Conservation (phyloP, 352 stramenopile species). For the Globisporangium paddicum region DNA sequence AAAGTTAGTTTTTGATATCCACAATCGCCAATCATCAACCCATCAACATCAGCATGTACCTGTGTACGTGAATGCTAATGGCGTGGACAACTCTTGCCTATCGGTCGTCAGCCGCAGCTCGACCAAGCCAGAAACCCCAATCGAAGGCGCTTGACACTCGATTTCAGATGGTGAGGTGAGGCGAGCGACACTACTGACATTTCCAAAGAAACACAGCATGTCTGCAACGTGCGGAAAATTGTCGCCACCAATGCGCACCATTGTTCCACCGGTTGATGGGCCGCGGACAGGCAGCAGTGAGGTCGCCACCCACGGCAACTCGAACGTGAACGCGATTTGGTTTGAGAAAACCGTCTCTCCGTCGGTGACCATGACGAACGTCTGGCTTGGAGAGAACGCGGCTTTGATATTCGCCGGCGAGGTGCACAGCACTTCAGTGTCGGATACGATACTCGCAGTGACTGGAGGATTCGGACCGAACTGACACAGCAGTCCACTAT, state of each 20-base stretch:
- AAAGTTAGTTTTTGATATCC: background rate
- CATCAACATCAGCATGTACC: slow-evolving; percentile 21
- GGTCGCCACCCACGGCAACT: slow-evolving; percentile 27
- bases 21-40: background rate
- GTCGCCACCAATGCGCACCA: slow-evolving; percentile 27
- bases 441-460: slow-evolving; percentile 24
- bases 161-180: slow-evolving; percentile 25
- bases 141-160: slow-evolving; percentile 19
- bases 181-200: slow-evolving; percentile 7
- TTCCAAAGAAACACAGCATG: slow-evolving; percentile 36
- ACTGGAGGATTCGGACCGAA: slow-evolving; percentile 44
- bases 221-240: slow-evolving; percentile 23
- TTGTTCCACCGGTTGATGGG: slow-evolving; percentile 28
- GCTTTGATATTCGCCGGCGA: slow-evolving; percentile 23
- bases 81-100: slow-evolving; percentile 38
- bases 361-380: slow-evolving; percentile 58
- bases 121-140: slow-evolving; percentile 12
- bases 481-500: slow-evolving; percentile 35
- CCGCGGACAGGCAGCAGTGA: slow-evolving; percentile 22
- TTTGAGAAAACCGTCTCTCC: slow-evolving; percentile 53
- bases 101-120: slow-evolving; percentile 49
- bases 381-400: slow-evolving; percentile 18
- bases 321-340: slow-evolving; percentile 44
- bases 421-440: slow-evolving; percentile 34
- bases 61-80: slow-evolving; percentile 37